Percentiles rank a stretch among this genome's conserved stretches.
phyloP scores from a whole-genome alignment of 2,329 filamentous ascomycete species.

The Emergomyces africanus region DNA sequence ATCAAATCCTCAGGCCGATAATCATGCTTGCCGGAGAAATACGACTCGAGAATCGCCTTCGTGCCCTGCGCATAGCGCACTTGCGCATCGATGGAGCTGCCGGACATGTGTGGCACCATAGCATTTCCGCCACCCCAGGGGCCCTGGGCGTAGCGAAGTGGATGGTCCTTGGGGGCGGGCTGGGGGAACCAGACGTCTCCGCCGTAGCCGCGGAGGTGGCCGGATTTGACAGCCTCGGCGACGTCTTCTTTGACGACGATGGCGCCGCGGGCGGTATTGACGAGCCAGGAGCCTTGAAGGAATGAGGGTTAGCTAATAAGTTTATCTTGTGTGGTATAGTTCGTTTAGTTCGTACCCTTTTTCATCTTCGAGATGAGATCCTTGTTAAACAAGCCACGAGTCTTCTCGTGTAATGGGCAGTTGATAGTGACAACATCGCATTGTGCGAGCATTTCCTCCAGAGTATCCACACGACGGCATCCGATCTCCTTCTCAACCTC shows the following conservation, averaged over 20 bases:
- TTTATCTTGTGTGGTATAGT: no score
- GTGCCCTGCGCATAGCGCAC: constrained; percentile 76
- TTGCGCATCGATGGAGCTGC: constrained; percentile 96
- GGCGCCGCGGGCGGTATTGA: constrained; percentile 97
- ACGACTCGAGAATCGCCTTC: constrained; percentile 83
- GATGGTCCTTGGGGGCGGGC: constrained; percentile 86
- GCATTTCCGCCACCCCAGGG: constrained; percentile 94
- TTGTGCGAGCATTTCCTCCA: constrained; percentile 89
- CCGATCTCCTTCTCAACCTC: constrained; percentile 94
- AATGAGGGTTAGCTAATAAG: background rate
- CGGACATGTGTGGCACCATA: constrained; percentile 98
- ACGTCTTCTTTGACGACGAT: constrained; percentile 99
- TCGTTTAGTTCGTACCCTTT: constrained; percentile 50
- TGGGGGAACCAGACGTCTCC: constrained; percentile 77
- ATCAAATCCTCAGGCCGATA: constrained; percentile 88
- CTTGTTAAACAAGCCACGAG: constrained; percentile 94
- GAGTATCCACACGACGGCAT: constrained; percentile 70
- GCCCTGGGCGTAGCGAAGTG: constrained; percentile 84
- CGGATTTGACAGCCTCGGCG: constrained; percentile 78
- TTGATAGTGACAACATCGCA: constrained; percentile 99
- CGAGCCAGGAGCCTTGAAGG: constrained; percentile 66
- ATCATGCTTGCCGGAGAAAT: constrained; percentile 76
- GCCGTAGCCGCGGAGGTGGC: constrained; percentile 50
- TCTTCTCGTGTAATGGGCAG: constrained; percentile 98
- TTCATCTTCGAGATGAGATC: constrained; percentile 99